A percentile compares a stretch with the other conserved stretches of the same genome.
Conservation (phyloP, 2,329 filamentous ascomycete species). For the Didymosphaeria variabile region DNA sequence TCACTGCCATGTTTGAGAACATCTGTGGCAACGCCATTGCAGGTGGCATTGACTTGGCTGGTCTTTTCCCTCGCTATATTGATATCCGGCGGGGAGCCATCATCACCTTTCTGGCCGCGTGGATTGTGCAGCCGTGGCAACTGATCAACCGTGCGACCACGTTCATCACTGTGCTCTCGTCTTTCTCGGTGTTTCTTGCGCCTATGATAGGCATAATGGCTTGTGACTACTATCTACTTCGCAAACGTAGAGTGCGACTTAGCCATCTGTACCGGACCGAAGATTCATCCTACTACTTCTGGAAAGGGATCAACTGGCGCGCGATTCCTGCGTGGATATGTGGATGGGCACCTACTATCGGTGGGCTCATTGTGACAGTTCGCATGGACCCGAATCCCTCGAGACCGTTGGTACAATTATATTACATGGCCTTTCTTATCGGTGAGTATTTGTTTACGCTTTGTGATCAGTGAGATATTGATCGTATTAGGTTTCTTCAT, state of each 20-base stretch:
- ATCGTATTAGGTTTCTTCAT: slow-evolving; percentile 50
- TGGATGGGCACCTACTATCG: slow-evolving; percentile 56
- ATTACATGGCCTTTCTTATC: slow-evolving; percentile 59
- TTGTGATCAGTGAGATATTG: slow-evolving; percentile 9
- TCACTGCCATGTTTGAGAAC: slow-evolving; percentile 54
- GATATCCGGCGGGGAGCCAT: slow-evolving; percentile 48
- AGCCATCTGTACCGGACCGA: slow-evolving; percentile 49
- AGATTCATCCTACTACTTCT: slow-evolving; percentile 55
- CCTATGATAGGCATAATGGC: slow-evolving; percentile 53
- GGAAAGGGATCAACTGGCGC: slow-evolving; percentile 56
- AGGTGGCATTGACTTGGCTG: slow-evolving; percentile 49
- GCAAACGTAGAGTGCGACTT: slow-evolving; percentile 46
- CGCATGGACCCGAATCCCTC: slow-evolving; percentile 46
- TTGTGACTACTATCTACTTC: slow-evolving; percentile 50
- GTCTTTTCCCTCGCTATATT: slow-evolving; percentile 45
- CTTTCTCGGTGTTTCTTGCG: slow-evolving; percentile 54
- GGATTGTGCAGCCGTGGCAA: slow-evolving; percentile 51
- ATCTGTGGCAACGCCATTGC: slow-evolving; percentile 47
- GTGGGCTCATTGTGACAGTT: slow-evolving; percentile 52
- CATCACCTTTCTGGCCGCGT: slow-evolving; percentile 47
- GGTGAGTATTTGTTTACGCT: slow-evolving; percentile 36
- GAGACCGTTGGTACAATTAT: slow-evolving; percentile 53
- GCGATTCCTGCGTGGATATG: slow-evolving; percentile 55
- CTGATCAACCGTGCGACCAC: slow-evolving; percentile 49
- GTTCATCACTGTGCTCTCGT: slow-evolving; percentile 51